Base-by-base conservation (phyloP, 805 yeast species). In the Metschnikowia drakensbergensis region DNA sequence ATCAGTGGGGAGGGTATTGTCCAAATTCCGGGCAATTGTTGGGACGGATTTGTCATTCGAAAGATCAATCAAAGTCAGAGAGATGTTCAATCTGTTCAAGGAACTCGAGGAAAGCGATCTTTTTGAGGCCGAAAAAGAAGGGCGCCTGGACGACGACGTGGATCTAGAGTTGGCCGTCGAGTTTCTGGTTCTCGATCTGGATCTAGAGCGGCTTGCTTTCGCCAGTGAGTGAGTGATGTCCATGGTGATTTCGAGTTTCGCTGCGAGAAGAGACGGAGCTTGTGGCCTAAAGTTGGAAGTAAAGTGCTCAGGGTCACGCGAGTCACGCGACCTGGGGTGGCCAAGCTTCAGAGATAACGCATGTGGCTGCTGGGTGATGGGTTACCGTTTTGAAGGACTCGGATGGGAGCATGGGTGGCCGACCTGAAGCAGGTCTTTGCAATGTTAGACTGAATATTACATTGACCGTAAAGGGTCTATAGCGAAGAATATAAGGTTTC, bases 1-100 rank as follows among this genome's bases (percentile, higher is more conserved):
- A 57, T 85, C 92, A n/a, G 72, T 58, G 0, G 97, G 97, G 49
- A 91, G 72, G 1, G 86, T 68, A 59, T 87, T 83, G 64, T 91
- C 97, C 42, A 91, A 68, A 2, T 71, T 71, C 9, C 82, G 86
- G 39, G 76, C 75, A 5, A 83, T 78, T 62, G 79, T 41, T 66
- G 86, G 59, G 65, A 79, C 58, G 51, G 74, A 40, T 32, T 62
- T 67, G 27, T 68, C 72, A 28, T 64, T 69, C 28, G 58, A 50
- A 25, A 57, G 48, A 11, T 63, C 67, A 27, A 65, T 55, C 26
- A 58, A 36, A 2, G 71, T 61, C 8, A 67, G 64, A 4, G 66
- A 62, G 8, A 66, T 48, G 22, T 51, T 53, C 29, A 71, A 55
- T 31, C 59, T 69, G 45, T 54, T 58, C 27, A 66, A 54, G 5